Evolutionary conservation across 1,284 basidiomycete species (phyloP).

Genomic region (Gymnopus androsaceus): DNA sequence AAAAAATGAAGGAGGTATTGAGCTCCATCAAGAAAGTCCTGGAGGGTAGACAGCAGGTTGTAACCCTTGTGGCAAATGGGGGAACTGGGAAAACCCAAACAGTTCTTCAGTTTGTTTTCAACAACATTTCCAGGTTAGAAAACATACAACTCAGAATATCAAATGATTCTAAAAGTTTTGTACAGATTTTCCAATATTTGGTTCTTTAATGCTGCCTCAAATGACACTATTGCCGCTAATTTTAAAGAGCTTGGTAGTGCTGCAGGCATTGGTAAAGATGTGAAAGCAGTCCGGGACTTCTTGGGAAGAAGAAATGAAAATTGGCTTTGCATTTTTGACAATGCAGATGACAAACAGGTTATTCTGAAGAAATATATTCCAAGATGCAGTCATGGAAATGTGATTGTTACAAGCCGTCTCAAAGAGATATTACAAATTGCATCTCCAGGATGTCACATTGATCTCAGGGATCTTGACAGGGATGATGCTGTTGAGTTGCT

Average conservation of each 20-base stretch:
- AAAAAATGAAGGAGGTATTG: not conserved
- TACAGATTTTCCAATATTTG: no score
- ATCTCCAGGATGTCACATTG: not conserved
- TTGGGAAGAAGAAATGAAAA: not conserved
- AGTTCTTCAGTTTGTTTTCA: not conserved
- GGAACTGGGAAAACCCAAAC: slow-evolving; percentile 13
- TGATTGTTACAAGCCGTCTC: not conserved
- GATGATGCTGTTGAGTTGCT: no score
- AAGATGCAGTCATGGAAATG: no score
- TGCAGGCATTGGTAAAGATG: not conserved
- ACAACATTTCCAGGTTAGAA: slow-evolving; percentile 8
- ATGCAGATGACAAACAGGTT: not conserved
- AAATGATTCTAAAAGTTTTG: not conserved
- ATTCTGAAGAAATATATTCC: no score
- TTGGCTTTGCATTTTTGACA: no score
- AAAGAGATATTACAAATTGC: not conserved
- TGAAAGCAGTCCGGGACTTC: not conserved
- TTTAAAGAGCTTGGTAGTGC: no score
- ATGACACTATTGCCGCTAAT: no score
- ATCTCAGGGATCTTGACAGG: not conserved
- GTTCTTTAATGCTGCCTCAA: no score
- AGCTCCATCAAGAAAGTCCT: not conserved
- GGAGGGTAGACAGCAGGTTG: not conserved
- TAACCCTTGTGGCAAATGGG: slow-evolving; percentile 7
- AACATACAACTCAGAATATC: not conserved